Conservation (phyloP, 2,329 filamentous ascomycete genomes). For the Phyllosticta citribraziliensis region DNA sequence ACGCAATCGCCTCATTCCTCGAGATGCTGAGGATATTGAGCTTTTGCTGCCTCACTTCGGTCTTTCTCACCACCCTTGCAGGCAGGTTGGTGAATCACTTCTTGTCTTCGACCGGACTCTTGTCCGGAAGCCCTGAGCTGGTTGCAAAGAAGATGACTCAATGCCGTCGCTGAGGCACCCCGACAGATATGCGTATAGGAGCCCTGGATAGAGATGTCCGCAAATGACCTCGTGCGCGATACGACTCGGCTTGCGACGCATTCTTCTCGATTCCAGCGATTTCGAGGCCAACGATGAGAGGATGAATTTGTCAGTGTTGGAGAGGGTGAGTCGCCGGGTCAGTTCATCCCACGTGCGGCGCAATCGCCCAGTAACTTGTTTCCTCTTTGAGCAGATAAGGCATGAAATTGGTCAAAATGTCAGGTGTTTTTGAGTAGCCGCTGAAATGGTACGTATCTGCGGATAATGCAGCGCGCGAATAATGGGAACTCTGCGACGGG, state of each 20-base stretch:
- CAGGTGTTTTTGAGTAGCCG: neutral
- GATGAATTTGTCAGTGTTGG: neutral
- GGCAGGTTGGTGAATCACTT: neutral
- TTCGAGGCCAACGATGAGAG: neutral
- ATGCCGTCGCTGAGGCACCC: neutral
- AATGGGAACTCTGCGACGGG: neutral
- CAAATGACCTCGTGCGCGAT: neutral
- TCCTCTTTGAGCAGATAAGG: neutral
- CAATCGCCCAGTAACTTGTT: neutral
- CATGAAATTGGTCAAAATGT: neutral
- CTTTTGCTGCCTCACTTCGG: neutral
- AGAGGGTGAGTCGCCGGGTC: neutral
- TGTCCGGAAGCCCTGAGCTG: neutral
- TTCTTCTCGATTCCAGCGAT: neutral
- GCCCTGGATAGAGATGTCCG: neutral
- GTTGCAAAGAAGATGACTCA: neutral
- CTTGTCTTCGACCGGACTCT: neutral
- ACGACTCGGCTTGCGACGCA: neutral
- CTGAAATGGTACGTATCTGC: neutral
- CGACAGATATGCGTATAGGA: neutral
- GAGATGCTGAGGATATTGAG: neutral
- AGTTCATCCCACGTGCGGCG: neutral
- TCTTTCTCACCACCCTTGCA: neutral
- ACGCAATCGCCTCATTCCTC: neutral
- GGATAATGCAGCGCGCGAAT: neutral